Percentiles rank a stretch among this genome's conserved stretches.
Evolutionary conservation across 768 basidiomycete genomes (phyloP).

Genomic region (Psilocybe subaeruginosa): DNA sequence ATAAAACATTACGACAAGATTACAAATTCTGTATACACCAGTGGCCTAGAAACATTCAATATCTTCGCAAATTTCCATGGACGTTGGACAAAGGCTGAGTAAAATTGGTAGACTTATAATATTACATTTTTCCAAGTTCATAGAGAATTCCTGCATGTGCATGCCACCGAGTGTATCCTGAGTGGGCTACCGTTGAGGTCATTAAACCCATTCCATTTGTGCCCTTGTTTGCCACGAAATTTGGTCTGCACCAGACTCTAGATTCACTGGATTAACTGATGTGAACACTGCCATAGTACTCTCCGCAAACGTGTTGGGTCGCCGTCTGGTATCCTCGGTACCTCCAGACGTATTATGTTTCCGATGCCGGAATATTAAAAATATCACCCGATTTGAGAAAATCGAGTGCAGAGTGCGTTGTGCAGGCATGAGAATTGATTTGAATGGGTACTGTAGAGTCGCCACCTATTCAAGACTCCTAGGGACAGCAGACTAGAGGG

Average conservation of each 20-base stretch:
- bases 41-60: too few species aligned
- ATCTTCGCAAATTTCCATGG: too few species aligned
- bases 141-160: too few species aligned
- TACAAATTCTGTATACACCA: too few species aligned
- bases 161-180: too few species aligned
- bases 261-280: background rate
- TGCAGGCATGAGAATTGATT: background rate
- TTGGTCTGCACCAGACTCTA: background rate
- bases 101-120: too few species aligned
- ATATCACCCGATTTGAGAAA: slow-evolving; percentile 5
- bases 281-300: slow-evolving; percentile 1
- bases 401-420: slow-evolving; percentile 9
- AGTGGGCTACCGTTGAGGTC: too few species aligned
- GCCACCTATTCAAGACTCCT: background rate
- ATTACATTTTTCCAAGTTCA: too few species aligned
- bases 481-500: background rate
- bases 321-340: background rate
- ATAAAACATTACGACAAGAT: too few species aligned
- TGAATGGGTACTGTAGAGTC: background rate
- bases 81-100: too few species aligned
- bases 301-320: background rate
- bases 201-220: background rate
- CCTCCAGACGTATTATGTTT: background rate
- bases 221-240: background rate
- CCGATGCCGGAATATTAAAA: slow-evolving; percentile 6